Base-by-base conservation (phyloP, 2,329 filamentous ascomycete genomes). In the Pseudonectria buxi region DNA sequence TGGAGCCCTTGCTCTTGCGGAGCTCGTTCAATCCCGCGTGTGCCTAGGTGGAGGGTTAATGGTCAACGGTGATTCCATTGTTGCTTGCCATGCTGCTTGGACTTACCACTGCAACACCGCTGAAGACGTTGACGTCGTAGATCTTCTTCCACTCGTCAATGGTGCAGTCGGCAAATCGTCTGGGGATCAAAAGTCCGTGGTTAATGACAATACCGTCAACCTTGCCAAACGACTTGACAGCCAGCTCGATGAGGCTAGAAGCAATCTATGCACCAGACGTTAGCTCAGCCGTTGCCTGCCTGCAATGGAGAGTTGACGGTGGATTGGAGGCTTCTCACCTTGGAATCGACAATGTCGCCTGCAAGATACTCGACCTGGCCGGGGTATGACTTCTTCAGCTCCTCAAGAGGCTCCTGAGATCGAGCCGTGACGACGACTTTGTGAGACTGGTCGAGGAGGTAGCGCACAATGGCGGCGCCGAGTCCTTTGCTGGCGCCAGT, bases 101-200 rank as follows among this genome's bases (percentile, higher is more conserved):
- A 58, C 76, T 53, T 66, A 94, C 86, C 60, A 95, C 68, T 24
- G 78, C 80, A 29, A 95, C 67, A 18, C 78, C 78, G 47, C 86
- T 90, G 57, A 95, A 88, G 49, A 96, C 78, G 57, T 96, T 96
- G 43, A 87, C 69, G 49, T 94, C 81, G 60, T 87, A 95, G 7
- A 74, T 68, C 2, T 65, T 62, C 52, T 78, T 81, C 86, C 89
- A 95, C 41, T 84, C 81, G 26, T 83, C 78, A 0, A 78, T 55
- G n/a, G 76, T 74, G 12, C 73, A 71, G 36, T 90, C 75, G 4
- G 66, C 77, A 29, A 96, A 65, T 33, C 76, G 77, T 28, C 94
- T 80, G 1, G 87, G 84, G n/a, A 78, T 74, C 29, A 98, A 64
- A 1, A 79, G 69, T 14, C 88, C 89, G 56, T 98, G 92, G 59